Evolutionary conservation across 2,329 filamentous ascomycete genomes (phyloP).

Genomic region (Xylaria sp.): DNA sequence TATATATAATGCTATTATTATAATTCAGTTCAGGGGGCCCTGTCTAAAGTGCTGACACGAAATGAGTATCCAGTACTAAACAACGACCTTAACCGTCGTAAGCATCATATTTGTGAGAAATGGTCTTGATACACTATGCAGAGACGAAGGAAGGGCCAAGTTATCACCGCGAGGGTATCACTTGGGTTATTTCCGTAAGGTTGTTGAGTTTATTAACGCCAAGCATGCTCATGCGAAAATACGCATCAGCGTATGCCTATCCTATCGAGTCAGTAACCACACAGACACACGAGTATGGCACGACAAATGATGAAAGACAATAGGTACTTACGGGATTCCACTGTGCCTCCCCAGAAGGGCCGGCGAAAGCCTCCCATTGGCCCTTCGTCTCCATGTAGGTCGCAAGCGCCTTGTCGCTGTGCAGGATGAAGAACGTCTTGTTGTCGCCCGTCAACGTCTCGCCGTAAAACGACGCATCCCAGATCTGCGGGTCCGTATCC

Average conservation of each 20-base stretch:
- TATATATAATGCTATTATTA: no score
- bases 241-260: slow-evolving; percentile 53
- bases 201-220: slow-evolving; percentile 58
- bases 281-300: not conserved
- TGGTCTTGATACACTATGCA: not conserved
- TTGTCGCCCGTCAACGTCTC: slow-evolving; percentile 50
- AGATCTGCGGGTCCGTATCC: slow-evolving; percentile 60
- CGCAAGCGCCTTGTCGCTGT: slow-evolving; percentile 46
- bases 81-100: not conserved
- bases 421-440: slow-evolving; percentile 48
- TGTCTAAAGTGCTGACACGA: no score
- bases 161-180: slow-evolving; percentile 48
- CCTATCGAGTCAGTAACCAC: slow-evolving; percentile 8
- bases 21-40: no score
- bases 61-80: no score
- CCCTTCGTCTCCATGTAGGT: slow-evolving; percentile 36
- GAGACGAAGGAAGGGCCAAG: not conserved
- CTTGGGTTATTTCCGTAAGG: slow-evolving; percentile 56
- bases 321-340: slow-evolving; percentile 44
- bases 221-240: slow-evolving; percentile 56
- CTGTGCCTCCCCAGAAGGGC: slow-evolving; percentile 32
- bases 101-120: not conserved
- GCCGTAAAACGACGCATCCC: slow-evolving; percentile 62
- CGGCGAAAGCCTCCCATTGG: slow-evolving; percentile 43
- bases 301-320: not conserved